These are phyloP conservation scores for Skeletonema potamos DNA, from an alignment of 108 stramenopile genomes.

Conservation along the genomic window DNA sequence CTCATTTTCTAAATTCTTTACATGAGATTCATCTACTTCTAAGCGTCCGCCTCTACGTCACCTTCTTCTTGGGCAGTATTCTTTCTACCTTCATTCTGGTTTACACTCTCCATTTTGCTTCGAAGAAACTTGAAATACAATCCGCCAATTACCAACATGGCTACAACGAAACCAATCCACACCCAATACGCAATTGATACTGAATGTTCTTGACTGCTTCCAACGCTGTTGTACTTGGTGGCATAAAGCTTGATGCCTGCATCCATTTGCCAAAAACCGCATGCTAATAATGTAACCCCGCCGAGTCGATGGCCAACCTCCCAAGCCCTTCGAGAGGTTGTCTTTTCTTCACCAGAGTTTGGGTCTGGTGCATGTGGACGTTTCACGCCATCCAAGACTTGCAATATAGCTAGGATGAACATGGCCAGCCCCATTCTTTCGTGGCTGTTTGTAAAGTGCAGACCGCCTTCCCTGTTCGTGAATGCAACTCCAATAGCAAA, in stretches of 20 bases:
- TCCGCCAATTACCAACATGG: not conserved
- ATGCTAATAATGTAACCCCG: not conserved
- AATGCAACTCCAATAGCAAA: constrained; percentile 49
- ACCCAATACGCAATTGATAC: not conserved
- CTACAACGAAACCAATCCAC: not conserved
- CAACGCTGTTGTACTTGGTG: not conserved
- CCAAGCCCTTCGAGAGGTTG: constrained; percentile 16
- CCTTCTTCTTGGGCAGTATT: not conserved
- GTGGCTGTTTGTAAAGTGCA: constrained; percentile 47
- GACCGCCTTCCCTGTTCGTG: constrained; percentile 23
- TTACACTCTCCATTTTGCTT: not conserved
- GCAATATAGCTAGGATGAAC: constrained; percentile 46
- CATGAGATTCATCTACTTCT: too few relatives aligned
- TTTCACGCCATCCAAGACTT: constrained; percentile 36
- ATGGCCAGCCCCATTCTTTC: constrained; percentile 42
- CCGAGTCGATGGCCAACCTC: constrained; percentile 16
- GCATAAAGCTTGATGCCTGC: not conserved
- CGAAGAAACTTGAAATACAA: not conserved
- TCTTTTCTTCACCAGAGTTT: constrained; percentile 1
- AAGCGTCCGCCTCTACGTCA: not conserved
- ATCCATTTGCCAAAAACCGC: not conserved
- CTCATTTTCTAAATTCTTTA: too few relatives aligned
- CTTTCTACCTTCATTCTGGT: not conserved
- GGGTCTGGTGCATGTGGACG: constrained; percentile 34
- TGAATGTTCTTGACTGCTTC: not conserved